These are phyloP conservation scores for Ogataea allantospora DNA, from an alignment of 805 yeast genomes.

Conservation along the genomic window DNA sequence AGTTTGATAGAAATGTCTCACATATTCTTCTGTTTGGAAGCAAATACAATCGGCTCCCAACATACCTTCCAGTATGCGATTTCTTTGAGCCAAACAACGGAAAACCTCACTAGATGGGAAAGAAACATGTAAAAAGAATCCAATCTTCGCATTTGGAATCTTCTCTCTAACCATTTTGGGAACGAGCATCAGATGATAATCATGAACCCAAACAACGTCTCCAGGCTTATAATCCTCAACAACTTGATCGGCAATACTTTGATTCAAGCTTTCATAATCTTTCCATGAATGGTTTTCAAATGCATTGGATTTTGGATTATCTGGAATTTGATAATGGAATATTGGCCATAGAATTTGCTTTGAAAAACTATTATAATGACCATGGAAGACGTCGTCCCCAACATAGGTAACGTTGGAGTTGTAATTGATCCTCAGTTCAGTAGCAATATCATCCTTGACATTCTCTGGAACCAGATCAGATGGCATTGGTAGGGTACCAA, in stretches of 20 bases:
- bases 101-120: slow-evolving; percentile 96
- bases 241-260: slow-evolving; percentile 73
- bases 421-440: slow-evolving; percentile 46
- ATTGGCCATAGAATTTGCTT: slow-evolving; percentile 97
- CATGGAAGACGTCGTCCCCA: slow-evolving; percentile 77
- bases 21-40: slow-evolving; percentile 91
- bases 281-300: slow-evolving; percentile 96
- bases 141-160: slow-evolving; percentile 82
- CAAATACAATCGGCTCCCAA: slow-evolving; percentile 85
- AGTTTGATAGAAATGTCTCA: slow-evolving; percentile 90
- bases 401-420: slow-evolving; percentile 67
- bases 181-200: slow-evolving; percentile 83
- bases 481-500: slow-evolving; percentile 92
- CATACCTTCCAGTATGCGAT: slow-evolving; percentile 71
- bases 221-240: slow-evolving; percentile 65
- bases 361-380: slow-evolving; percentile 88
- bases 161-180: slow-evolving; percentile 78
- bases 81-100: slow-evolving; percentile 88
- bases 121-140: slow-evolving; percentile 88
- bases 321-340: slow-evolving; percentile 89
- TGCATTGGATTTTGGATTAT: slow-evolving; percentile 88
- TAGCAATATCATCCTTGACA: slow-evolving; percentile 54
- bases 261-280: slow-evolving; percentile 73
- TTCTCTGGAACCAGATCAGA: slow-evolving; percentile 70
- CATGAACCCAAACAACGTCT: slow-evolving; percentile 90